phyloP scores from a whole-genome alignment of 2,329 filamentous ascomycete genomes.

The Chaetomiaceae sp. region DNA sequence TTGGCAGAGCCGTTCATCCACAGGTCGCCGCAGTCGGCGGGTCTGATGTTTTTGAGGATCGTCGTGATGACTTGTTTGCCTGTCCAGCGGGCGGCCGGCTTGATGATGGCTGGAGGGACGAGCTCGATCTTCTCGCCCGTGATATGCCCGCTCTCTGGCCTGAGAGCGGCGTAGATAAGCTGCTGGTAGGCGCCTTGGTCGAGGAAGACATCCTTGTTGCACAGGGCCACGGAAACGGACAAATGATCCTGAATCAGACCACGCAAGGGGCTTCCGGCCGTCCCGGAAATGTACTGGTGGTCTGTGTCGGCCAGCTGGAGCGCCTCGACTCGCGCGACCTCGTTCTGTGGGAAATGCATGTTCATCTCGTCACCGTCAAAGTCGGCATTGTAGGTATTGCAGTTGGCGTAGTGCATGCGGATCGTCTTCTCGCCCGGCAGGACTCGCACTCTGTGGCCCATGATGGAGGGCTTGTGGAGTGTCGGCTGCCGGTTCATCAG shows the following conservation, averaged over 20 bases:
- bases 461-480: constrained; percentile 96
- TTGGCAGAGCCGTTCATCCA: constrained; percentile 76
- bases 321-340: constrained; percentile 87
- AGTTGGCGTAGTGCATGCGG: constrained; percentile 99
- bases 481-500: constrained; percentile 99
- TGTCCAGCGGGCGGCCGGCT: constrained; percentile 80
- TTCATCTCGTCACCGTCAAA: constrained; percentile 99
- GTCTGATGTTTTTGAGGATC: constrained; percentile 86
- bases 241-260: constrained; percentile 98
- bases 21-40: constrained; percentile 67
- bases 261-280: constrained; percentile 85
- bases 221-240: constrained; percentile 86
- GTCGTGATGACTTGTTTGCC: constrained; percentile 95
- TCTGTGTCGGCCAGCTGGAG: constrained; percentile 93
- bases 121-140: constrained; percentile 76
- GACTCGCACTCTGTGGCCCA: constrained; percentile 92
- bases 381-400: constrained; percentile 98
- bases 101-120: constrained; percentile 74
- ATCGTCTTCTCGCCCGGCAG: constrained; percentile 93
- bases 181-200: constrained; percentile 85
- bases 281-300: constrained; percentile 92
- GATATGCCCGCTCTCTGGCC: constrained; percentile 87
- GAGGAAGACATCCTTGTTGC: constrained; percentile 88
- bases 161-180: constrained; percentile 82
- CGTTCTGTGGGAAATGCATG: constrained; percentile 98